Conservation (phyloP, 495 filamentous ascomycete genomes). For the Penicillium turbatum region DNA sequence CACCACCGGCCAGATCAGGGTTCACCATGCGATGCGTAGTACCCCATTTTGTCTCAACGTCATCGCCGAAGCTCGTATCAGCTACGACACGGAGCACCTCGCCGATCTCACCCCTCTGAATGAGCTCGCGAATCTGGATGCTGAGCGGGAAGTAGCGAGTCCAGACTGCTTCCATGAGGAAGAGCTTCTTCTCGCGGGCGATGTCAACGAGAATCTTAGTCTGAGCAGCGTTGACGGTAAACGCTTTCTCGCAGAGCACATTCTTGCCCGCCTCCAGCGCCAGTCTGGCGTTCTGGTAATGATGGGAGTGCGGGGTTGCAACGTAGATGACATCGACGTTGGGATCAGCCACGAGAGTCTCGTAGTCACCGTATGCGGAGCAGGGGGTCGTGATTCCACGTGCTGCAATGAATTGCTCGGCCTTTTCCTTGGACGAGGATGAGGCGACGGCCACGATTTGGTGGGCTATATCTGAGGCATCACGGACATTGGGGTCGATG, state of each 20-base stretch:
- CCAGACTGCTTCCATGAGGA: constrained; percentile 97
- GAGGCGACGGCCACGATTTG: constrained; percentile 77
- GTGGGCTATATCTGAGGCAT: constrained; percentile 71
- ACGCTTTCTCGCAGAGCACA: constrained; percentile 89
- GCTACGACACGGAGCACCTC: constrained; percentile 72
- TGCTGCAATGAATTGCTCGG: constrained; percentile 66
- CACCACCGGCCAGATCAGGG: constrained; percentile 78
- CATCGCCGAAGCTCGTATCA: constrained; percentile 56
- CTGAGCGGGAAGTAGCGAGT: constrained; percentile 85
- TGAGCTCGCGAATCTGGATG: constrained; percentile 67
- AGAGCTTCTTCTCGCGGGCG: constrained; percentile 75
- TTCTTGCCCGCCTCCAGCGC: constrained; percentile 79
- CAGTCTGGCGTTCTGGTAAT: constrained; percentile 87
- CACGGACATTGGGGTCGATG: constrained; percentile 65
- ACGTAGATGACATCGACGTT: constrained; percentile 87
- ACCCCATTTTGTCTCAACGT: constrained; percentile 51
- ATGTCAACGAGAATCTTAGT: constrained; percentile 67
- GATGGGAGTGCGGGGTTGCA: constrained; percentile 91
- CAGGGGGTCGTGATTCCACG: constrained; percentile 59
- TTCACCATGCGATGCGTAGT: constrained; percentile 78
- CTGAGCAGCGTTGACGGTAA: constrained; percentile 86
- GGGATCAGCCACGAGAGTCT: constrained; percentile 69
- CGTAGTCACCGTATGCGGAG: constrained; percentile 76
- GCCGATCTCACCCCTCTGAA: constrained; percentile 66
- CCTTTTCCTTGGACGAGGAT: constrained; percentile 64